Conservation (phyloP, 345 rosid species). For the Gossypium raimondii region DNA sequence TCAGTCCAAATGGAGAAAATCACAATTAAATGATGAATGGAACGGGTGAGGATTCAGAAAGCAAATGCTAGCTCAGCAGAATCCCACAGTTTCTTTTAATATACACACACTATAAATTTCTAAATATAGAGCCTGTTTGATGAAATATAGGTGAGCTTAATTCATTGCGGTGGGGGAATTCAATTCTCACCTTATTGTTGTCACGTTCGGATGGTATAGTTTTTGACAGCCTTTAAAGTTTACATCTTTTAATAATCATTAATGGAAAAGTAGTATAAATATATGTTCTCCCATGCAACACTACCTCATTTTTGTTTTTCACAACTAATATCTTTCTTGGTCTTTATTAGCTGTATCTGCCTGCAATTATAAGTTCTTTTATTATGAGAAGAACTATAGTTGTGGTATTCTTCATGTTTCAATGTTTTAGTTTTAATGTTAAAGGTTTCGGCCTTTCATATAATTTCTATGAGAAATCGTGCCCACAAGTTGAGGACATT, state of each 20-base stretch:
- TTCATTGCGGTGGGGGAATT: background rate
- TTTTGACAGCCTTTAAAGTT: background rate
- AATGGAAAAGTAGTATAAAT: background rate
- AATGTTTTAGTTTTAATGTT: constrained; percentile 3
- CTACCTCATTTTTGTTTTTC: background rate
- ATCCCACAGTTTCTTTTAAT: background rate
- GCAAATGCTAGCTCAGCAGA: background rate
- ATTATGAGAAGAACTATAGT: constrained; percentile 11
- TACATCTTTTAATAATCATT: background rate
- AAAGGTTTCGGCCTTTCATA: constrained; percentile 23
- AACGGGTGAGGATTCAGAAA: background rate
- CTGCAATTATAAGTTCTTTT: background rate
- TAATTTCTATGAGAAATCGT: constrained; percentile 36
- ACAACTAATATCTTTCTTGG: background rate
- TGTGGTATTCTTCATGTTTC: constrained; percentile 3
- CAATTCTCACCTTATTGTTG: background rate
- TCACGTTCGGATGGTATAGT: background rate
- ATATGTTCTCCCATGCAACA: background rate
- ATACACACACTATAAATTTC: background rate
- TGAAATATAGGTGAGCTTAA: background rate
- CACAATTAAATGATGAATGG: background rate
- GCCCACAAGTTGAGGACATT: constrained; percentile 37
- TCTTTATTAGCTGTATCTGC: background rate
- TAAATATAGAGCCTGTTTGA: background rate
- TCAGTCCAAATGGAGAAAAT: constrained; percentile 5